Evolutionary conservation across 805 yeast genomes (phyloP).

Genomic region (Kodamaea hsintzibuensis): DNA sequence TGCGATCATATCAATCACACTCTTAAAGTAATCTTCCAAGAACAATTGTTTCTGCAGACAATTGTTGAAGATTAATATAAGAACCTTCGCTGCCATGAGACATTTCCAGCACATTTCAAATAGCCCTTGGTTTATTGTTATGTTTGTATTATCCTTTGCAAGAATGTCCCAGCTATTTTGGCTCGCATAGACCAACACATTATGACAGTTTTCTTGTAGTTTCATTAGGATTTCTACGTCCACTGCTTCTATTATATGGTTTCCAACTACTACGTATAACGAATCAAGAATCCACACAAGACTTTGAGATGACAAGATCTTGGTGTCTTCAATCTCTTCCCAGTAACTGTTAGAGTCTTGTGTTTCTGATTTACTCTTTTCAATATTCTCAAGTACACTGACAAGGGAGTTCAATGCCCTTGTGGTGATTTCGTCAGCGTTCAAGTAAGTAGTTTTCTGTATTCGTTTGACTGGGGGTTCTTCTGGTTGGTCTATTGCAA

Average conservation of each 20-base stretch:
- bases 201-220: slow-evolving; percentile 29
- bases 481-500: background rate
- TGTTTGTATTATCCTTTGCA: background rate
- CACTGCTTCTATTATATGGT: slow-evolving; percentile 15
- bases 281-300: slow-evolving; percentile 20
- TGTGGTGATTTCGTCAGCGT: slow-evolving; percentile 5
- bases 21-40: slow-evolving; percentile 44
- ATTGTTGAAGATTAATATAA: slow-evolving; percentile 41
- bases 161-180: background rate
- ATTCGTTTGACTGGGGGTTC: slow-evolving; percentile 5
- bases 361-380: slow-evolving; percentile 5
- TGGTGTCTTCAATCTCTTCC: slow-evolving; percentile 4
- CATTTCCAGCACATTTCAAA: slow-evolving; percentile 3
- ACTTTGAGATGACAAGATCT: background rate
- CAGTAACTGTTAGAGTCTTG: slow-evolving; percentile 22
- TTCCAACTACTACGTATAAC: slow-evolving; percentile 27
- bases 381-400: slow-evolving; percentile 3
- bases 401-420: slow-evolving; percentile 4
- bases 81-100: background rate
- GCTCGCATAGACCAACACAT: slow-evolving; percentile 23
- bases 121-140: background rate
- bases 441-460: slow-evolving; percentile 9
- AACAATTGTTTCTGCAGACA: slow-evolving; percentile 45
- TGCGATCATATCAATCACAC: slow-evolving; percentile 42
- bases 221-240: slow-evolving; percentile 16